Percentiles rank a stretch among this genome's conserved stretches.
phyloP scores from a whole-genome alignment of 345 rosid genomes.

The Noccaea bulbosa region DNA sequence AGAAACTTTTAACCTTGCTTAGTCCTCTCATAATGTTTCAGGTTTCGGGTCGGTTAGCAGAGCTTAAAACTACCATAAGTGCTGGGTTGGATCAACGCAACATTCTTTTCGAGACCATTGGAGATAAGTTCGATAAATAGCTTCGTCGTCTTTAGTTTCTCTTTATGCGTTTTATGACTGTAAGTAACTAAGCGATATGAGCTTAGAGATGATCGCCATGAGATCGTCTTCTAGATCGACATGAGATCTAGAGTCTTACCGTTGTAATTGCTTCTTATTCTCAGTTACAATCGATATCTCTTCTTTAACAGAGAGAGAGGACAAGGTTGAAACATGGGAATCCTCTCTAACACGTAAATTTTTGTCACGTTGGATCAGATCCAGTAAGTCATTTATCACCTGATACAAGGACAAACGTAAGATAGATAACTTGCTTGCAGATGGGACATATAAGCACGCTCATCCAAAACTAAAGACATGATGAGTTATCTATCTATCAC shows the following conservation, averaged over 20 bases:
- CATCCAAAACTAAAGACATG: conserved; percentile 4
- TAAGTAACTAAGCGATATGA: no score
- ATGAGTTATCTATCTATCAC: neutral
- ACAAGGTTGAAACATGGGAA: conserved; percentile 68
- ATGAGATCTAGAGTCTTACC: no score
- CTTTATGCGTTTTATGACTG: no score
- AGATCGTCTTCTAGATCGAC: no score
- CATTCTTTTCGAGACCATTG: conserved; percentile 69
- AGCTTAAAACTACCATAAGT: conserved; percentile 77
- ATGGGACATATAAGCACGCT: neutral
- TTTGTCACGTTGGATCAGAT: conserved; percentile 96
- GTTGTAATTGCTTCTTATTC: no score
- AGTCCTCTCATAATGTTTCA: conserved; percentile 40
- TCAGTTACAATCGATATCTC: no score
- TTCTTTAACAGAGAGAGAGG: conserved; percentile 13
- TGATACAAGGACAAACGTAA: conserved; percentile 48
- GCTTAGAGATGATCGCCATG: no score
- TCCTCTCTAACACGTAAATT: conserved; percentile 98
- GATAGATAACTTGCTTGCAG: conserved; percentile 26
- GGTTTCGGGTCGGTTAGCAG: conserved; percentile 75
- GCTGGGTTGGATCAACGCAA: conserved; percentile 68
- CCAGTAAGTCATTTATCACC: conserved; percentile 99
- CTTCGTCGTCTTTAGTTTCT: no score
- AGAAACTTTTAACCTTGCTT: conserved; percentile 19
- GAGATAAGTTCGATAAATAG: conserved; percentile 82